Evolutionary conservation across 176 grass and related monocot genomes (phyloP).

Genomic region (Canna indica): DNA sequence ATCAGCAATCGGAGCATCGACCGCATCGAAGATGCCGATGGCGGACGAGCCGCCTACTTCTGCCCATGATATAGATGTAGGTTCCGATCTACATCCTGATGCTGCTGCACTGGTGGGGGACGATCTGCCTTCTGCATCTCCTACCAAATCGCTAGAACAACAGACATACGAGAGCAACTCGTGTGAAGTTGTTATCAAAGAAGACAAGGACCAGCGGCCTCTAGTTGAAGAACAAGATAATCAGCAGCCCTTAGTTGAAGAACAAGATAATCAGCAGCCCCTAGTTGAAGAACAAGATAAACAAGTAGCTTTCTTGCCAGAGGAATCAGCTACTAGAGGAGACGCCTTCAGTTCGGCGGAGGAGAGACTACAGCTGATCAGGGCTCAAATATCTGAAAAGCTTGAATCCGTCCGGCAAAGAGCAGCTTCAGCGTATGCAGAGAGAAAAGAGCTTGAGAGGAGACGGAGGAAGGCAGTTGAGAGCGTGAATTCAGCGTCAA

Average conservation of each 20-base stretch:
- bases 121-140: not conserved
- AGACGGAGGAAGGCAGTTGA: constrained; percentile 48
- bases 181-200: not conserved
- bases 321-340: not conserved
- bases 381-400: constrained; percentile 55
- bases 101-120: not conserved
- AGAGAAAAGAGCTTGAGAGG: constrained; percentile 57
- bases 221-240: not conserved
- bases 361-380: constrained; percentile 47
- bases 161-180: not conserved
- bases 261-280: not conserved
- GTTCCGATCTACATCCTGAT: not conserved
- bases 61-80: not conserved
- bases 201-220: not conserved
- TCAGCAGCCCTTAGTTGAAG: not conserved
- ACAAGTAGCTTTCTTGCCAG: not conserved
- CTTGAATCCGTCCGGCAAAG: constrained; percentile 44
- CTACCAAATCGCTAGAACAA: not conserved
- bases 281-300: not conserved
- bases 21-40: not conserved
- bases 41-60: not conserved
- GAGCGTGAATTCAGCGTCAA: constrained; percentile 21
- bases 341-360: constrained; percentile 24
- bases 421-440: constrained; percentile 28
- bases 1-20: not conserved